Evolutionary conservation across 108 stramenopile species (phyloP).

Genomic region (Pseudonitzschia multistriata): DNA sequence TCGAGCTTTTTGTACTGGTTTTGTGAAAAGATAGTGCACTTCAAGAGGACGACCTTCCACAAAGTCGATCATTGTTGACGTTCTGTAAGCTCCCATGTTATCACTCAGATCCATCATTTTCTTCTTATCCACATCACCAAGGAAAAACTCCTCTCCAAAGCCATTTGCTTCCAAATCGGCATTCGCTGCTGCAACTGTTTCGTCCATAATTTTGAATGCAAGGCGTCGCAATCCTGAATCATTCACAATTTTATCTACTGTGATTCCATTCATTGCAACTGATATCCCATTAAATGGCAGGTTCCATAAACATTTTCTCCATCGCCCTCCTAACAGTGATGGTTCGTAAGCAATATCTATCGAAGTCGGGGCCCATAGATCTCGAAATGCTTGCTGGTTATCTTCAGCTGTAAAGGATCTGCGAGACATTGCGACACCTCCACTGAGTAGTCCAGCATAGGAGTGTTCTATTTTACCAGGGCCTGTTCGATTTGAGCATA

Average conservation of each 20-base stretch:
- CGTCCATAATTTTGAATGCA: slow-evolving; percentile 71
- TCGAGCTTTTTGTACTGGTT: slow-evolving; percentile 67
- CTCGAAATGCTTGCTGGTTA: slow-evolving; percentile 43
- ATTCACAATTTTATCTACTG: slow-evolving; percentile 73
- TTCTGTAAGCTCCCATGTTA: slow-evolving; percentile 78
- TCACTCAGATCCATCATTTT: slow-evolving; percentile 72
- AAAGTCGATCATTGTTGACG: slow-evolving; percentile 81
- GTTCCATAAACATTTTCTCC: slow-evolving; percentile 87
- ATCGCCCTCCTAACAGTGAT: slow-evolving; percentile 62
- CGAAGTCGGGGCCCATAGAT: slow-evolving; percentile 52
- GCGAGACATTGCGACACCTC: slow-evolving; percentile 40
- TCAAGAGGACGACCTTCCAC: slow-evolving; percentile 75
- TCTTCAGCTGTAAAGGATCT: slow-evolving; percentile 16
- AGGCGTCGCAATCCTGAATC: slow-evolving; percentile 71
- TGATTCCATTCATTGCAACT: slow-evolving; percentile 87
- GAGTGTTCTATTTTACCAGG: slow-evolving; percentile 68
- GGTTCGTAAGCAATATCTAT: slow-evolving; percentile 58
- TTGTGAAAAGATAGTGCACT: slow-evolving; percentile 75
- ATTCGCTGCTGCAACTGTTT: slow-evolving; percentile 79
- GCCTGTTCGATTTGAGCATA: slow-evolving; percentile 69
- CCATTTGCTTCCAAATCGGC: slow-evolving; percentile 64
- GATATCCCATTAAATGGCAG: slow-evolving; percentile 84
- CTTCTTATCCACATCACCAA: slow-evolving; percentile 45
- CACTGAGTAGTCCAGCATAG: slow-evolving; percentile 61
- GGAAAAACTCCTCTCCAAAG: slow-evolving; percentile 17